Evolutionary conservation across 352 stramenopile genomes (phyloP), one percentile per base, ranked within the genome.

Genomic region (Phytophthora niederhauseri): DNA sequence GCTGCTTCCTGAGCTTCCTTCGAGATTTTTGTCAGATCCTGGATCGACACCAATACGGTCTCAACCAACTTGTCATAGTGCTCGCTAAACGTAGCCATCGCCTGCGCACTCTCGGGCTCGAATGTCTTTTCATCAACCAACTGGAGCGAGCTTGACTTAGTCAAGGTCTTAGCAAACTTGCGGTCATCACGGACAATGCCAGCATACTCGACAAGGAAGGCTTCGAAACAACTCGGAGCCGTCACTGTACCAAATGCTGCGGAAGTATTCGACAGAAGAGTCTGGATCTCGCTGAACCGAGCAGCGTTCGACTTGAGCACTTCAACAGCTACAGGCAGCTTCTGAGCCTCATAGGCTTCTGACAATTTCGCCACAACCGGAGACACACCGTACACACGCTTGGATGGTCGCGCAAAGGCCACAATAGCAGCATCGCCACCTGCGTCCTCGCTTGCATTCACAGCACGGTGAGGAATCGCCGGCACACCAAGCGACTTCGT

Each of bases 41-140:
- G 89, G 48, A 96, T 92, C 17, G 86, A 85, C 34, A 94, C 82
- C 15, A 96, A 64, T 46, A 96, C 82, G 1, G 79, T 90, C 55
- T 90, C 82, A 3, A 96, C 77, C 14, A 96, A 64, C 53, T 82
- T 85, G 64, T 96, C 87, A 61, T 89, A 92, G 15, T 74, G 54
- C 30, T 79, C 63, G 17, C 70, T 77, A 60, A 95, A 94, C 34
- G 54, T 31, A 26, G 71, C 43, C 38, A 84, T 60, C 20, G 75
- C 78, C 57, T 78, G 34, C 4, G 52, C 20, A 34, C 70, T 81
- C 24, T 77, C 69, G 1, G 53, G 20, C 36, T 75, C 72, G 2
- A 15, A 41, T 3, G 31, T 31, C n/a, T 62, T 54, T 49, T 61
- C 57, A 30, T 43, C 30, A 34, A 4, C 22, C 6, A 31, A 64